These are phyloP conservation scores for Cladobotryum mycophilum DNA, from an alignment of 2,329 filamentous ascomycete species.

Conservation along the genomic window DNA sequence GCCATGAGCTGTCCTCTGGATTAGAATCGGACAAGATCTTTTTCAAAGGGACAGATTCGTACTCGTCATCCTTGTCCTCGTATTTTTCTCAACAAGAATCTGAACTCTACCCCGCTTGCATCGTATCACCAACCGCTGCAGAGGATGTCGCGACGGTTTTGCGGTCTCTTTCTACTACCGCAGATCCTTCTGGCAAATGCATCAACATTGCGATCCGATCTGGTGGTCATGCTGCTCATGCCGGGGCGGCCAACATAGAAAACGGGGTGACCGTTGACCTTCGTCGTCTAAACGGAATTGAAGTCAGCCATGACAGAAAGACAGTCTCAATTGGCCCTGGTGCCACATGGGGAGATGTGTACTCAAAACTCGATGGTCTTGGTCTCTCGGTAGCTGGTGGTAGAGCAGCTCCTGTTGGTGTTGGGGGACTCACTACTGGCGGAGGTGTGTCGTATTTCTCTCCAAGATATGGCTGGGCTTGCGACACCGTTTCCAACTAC, in stretches of 20 bases:
- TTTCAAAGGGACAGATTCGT: no score
- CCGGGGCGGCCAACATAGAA: constrained; percentile 30
- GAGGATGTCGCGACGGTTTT: background rate
- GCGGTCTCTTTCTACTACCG: no score
- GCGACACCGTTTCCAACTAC: constrained; percentile 31
- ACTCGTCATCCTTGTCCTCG: no score
- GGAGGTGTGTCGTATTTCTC: constrained; percentile 38
- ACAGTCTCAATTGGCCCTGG: constrained; percentile 32
- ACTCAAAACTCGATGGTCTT: constrained; percentile 23
- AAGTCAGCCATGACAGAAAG: constrained; percentile 23
- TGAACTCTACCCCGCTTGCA: background rate
- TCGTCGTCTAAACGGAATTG: constrained; percentile 27
- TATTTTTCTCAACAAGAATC: no score
- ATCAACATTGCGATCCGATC: constrained; percentile 29
- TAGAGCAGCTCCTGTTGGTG: constrained; percentile 33
- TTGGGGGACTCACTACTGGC: constrained; percentile 15
- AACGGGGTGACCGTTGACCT: constrained; percentile 30
- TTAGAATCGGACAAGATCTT: no score
- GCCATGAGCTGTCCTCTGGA: no score
- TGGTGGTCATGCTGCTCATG: constrained; percentile 38
- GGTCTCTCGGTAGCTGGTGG: constrained; percentile 33
- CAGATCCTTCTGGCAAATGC: no score
- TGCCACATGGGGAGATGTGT: constrained; percentile 34
- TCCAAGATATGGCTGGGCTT: constrained; percentile 30
- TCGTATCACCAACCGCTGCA: background rate